Evolutionary conservation across 495 filamentous ascomycete genomes (phyloP), one percentile per base, ranked within the genome.

Genomic region (Chaetomium tenue): DNA sequence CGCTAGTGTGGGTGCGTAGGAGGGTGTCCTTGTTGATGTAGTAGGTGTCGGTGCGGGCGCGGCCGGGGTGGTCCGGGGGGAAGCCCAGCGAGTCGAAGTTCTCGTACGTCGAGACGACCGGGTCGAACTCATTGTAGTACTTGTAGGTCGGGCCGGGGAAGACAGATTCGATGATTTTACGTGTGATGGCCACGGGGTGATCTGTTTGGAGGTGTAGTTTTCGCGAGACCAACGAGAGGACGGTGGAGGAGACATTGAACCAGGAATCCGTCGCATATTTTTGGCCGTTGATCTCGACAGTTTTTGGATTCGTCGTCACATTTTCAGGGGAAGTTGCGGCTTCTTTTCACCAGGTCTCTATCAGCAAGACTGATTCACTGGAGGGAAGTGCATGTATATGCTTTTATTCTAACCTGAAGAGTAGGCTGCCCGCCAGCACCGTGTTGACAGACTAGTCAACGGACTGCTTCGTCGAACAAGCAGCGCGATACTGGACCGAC

Each of bases 11-110:
- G 0, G 94, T 98, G 59, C 94, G 87, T 25, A 98, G 83, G 3
- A 97, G 85, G 2, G 90, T 96, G 48, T 86, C 77, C 65, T 84
- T 76, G 75, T 97, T 97, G 74, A 98, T 78, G 78, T 98, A 98
- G 83, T 98, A 98, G 2, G 94, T 98, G 77, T 98, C 94, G 9
- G 88, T 91, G 65, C 85, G 85, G 69, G 84, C 89, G 66, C 94
- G 89, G 66, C 94, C 94, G 13, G 92, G 91, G 72, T 98, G 94
- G 74, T 97, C 90, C 51, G 81, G 69, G 0, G 94, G 89, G 74
- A 98, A 98, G 55, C 92, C 92, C 20, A 98, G 82, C 48, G 93
- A 93, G 77, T 98, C 95, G 72, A 98, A 98, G 75, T 98, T 98
- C 72, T 97, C 87, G 25, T 82, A 72, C 3, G 90, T 90, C 25